Evolutionary conservation across 2,329 filamentous ascomycete genomes (phyloP), one percentile per base, ranked within the genome.

Genomic region (Nemania serpens): DNA sequence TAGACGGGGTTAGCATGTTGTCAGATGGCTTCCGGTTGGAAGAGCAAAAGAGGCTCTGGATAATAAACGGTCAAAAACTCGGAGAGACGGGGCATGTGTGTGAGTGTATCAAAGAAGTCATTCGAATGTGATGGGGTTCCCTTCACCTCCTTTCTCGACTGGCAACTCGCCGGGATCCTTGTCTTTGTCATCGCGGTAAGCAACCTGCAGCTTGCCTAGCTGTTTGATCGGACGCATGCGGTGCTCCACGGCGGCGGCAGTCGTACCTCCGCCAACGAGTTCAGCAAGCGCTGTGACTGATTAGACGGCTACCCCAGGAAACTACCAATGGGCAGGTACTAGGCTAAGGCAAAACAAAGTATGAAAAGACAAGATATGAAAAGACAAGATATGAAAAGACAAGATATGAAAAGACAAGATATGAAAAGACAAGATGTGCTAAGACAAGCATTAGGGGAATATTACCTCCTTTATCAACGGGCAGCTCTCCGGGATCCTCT

Each of bases 151-250:
- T 77, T 79, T 65, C 25, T 59, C 54, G 39, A 46, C 48, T 1
- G 81, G 77, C 61, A 83, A 79, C 25, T 75, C 59, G 12, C 76
- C 75, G 13, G 67, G 60, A 2, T 69, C 61, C 15, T 78, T 75
- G 2, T 74, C 75, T 20, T 71, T 45, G 2, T 3, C 25, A 29
- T 54, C 36, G 18, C 46, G 43, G 36, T 42, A 34, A 22, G 33
- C 49, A 48, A 47, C 12, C 34, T 58, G 61, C 33, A 78, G 71
- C 41, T 76, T 63, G 2, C 74, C 76, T 42, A 82, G 75, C 39
- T 78, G 75, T 46, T 76, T 77, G 55, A 84, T 69, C 12, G 77
- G 76, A 53, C 82, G 79, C 66, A 84, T 82, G 53, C 81, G 81
- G 68, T 85, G 83, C 65, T 84, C 79, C 33, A 84, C 71, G 29